These are phyloP conservation scores for Aspergillus persii DNA, from an alignment of 2,329 filamentous ascomycete species.

Conservation along the genomic window DNA sequence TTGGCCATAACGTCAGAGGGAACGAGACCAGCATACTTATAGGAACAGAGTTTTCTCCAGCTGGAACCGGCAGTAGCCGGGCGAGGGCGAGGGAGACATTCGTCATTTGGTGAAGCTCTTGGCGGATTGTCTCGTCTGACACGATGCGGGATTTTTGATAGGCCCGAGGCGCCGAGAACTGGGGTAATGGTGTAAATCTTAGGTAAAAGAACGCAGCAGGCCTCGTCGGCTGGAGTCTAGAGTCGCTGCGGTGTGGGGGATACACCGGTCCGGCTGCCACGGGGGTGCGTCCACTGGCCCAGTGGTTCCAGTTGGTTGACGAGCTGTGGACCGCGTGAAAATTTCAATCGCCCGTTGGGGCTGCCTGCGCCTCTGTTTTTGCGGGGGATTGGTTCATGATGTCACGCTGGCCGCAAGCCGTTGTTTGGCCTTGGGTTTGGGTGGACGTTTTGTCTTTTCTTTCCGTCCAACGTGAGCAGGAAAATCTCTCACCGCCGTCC, in stretches of 20 bases:
- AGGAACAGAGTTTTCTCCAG: background rate
- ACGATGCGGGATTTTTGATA: background rate
- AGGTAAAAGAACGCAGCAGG: background rate
- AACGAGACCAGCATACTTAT: background rate
- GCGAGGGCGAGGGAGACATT: background rate
- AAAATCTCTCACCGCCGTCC: too few relatives aligned
- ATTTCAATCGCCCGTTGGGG: background rate
- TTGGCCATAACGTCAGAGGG: background rate
- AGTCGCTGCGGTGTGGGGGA: background rate
- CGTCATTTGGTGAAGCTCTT: background rate
- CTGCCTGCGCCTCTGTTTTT: background rate
- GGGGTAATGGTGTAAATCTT: background rate
- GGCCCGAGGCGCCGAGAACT: background rate
- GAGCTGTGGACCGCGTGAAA: background rate
- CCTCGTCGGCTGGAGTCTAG: background rate
- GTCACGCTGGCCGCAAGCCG: background rate
- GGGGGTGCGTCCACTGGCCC: background rate
- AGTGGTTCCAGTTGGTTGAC: background rate
- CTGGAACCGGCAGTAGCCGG: background rate
- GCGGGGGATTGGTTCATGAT: background rate
- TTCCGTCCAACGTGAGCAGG: too few relatives aligned
- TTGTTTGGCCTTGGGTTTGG: too few relatives aligned
- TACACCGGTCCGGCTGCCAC: background rate
- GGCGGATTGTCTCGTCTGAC: background rate
- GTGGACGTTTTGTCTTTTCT: too few relatives aligned